Evolutionary conservation across 2,329 filamentous ascomycete genomes (phyloP).

Genomic region (Malbranchea zuffiana): DNA sequence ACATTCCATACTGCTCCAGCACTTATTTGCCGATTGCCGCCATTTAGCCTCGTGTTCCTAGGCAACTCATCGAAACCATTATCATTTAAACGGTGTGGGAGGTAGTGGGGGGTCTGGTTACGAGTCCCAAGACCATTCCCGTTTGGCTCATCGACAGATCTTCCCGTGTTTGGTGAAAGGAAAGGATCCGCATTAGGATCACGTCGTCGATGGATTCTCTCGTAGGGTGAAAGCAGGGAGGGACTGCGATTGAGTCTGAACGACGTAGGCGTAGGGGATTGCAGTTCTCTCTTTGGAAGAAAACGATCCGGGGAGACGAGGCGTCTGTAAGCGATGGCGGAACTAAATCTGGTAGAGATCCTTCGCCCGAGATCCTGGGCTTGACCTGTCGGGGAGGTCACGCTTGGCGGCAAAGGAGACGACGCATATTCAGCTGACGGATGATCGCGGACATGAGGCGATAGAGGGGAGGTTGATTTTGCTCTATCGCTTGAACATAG

Average conservation of each 20-base stretch:
- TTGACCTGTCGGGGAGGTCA: neutral
- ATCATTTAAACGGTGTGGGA: slow-evolving; percentile 28
- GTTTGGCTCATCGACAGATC: slow-evolving; percentile 15
- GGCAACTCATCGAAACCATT: slow-evolving; percentile 14
- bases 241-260: slow-evolving; percentile 44
- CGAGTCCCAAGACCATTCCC: slow-evolving; percentile 14
- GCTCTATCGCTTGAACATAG: neutral
- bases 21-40: slow-evolving; percentile 44
- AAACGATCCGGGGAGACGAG: slow-evolving; percentile 47
- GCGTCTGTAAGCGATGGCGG: slow-evolving; percentile 10
- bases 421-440: too few species aligned
- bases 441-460: too few species aligned
- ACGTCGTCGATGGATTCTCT: slow-evolving; percentile 37
- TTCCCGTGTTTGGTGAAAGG: slow-evolving; percentile 24
- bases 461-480: neutral
- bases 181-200: slow-evolving; percentile 44
- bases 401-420: too few species aligned
- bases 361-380: neutral
- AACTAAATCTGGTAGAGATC: neutral
- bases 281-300: slow-evolving; percentile 39
- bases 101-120: slow-evolving; percentile 21
- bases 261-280: slow-evolving; percentile 35
- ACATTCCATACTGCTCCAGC: slow-evolving; percentile 65
- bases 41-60: slow-evolving; percentile 8
- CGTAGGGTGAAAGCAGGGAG: slow-evolving; percentile 35